phyloP scores from a whole-genome alignment of 108 stramenopile genomes.

The Pseudonitzschia delicatissima region DNA sequence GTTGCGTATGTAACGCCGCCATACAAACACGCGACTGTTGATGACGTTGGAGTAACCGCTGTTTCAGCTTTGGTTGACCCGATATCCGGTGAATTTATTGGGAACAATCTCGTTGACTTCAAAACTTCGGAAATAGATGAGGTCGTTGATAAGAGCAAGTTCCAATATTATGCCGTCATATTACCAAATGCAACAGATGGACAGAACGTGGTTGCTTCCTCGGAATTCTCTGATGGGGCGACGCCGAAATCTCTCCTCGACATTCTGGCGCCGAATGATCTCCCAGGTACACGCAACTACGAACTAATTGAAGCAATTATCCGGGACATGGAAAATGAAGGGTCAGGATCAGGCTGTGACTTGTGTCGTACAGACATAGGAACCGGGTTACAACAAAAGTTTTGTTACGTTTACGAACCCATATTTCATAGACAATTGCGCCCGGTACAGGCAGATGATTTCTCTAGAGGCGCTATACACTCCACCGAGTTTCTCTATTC shows the following conservation, averaged over 20 bases:
- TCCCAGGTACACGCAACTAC: background rate
- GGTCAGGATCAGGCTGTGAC: background rate
- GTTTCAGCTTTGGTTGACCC: constrained; percentile 30
- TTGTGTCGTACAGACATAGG: constrained; percentile 17
- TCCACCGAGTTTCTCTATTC: constrained; percentile 25
- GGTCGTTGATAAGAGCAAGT: background rate
- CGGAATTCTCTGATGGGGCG: background rate
- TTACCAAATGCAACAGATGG: constrained; percentile 14
- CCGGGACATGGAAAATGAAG: constrained; percentile 15
- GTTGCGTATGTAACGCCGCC: constrained; percentile 24
- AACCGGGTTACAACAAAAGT: constrained; percentile 6
- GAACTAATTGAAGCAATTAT: constrained; percentile 7
- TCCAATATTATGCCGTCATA: constrained; percentile 19
- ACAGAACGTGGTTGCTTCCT: constrained; percentile 1
- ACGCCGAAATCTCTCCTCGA: constrained; percentile 7
- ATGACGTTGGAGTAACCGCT: constrained; percentile 17
- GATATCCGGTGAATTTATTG: constrained; percentile 23
- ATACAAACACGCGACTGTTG: constrained; percentile 17
- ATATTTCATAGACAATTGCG: constrained; percentile 15
- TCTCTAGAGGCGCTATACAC: constrained; percentile 18
- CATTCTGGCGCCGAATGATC: constrained; percentile 17
- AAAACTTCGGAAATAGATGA: constrained; percentile 12
- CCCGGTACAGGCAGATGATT: constrained; percentile 21
- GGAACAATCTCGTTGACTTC: constrained; percentile 20
- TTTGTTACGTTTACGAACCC: constrained; percentile 20